Percentiles rank a stretch among this genome's conserved stretches.
These are phyloP conservation scores for Whalleya microplaca DNA, from an alignment of 2,329 filamentous ascomycete genomes.

Conservation along the genomic window DNA sequence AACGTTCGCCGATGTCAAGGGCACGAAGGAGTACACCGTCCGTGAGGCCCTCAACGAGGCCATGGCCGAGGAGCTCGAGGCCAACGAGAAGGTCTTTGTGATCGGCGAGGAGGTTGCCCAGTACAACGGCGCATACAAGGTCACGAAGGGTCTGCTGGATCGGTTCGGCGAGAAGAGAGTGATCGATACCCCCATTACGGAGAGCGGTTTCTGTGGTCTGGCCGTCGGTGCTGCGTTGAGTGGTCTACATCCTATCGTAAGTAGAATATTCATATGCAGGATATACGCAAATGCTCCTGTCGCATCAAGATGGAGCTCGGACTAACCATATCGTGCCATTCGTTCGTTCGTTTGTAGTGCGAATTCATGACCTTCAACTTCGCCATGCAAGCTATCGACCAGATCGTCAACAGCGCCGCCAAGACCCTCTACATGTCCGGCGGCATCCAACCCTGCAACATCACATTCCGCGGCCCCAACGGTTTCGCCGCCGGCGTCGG, in stretches of 20 bases:
- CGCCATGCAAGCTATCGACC: conserved; percentile 99
- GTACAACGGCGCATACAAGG: conserved; percentile 99
- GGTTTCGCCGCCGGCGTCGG: conserved; percentile 95
- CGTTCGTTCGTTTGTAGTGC: too few relatives aligned
- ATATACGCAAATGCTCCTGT: not conserved
- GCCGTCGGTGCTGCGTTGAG: conserved; percentile 94
- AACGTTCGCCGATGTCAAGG: conserved; percentile 57
- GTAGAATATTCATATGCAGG: conserved; percentile 41
- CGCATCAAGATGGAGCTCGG: not conserved
- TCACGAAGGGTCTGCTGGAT: conserved; percentile 96
- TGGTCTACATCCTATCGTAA: conserved; percentile 89
- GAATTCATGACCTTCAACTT: conserved; percentile 99
- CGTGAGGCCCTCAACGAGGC: conserved; percentile 97
- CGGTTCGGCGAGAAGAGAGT: conserved; percentile 97
- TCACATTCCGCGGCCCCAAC: conserved; percentile 99
- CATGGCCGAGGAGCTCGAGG: conserved; percentile 94
- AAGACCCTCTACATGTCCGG: conserved; percentile 99
- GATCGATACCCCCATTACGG: conserved; percentile 98
- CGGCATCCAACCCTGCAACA: conserved; percentile 98
- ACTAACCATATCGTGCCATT: conserved; percentile 8
- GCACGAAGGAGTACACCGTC: conserved; percentile 89
- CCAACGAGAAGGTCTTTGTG: conserved; percentile 92
- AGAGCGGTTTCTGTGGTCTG: conserved; percentile 92
- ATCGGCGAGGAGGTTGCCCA: conserved; percentile 98
- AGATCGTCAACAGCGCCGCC: conserved; percentile 97